phyloP scores from a whole-genome alignment of 2,329 filamentous ascomycete genomes.

The Cladosporium halotolerans region DNA sequence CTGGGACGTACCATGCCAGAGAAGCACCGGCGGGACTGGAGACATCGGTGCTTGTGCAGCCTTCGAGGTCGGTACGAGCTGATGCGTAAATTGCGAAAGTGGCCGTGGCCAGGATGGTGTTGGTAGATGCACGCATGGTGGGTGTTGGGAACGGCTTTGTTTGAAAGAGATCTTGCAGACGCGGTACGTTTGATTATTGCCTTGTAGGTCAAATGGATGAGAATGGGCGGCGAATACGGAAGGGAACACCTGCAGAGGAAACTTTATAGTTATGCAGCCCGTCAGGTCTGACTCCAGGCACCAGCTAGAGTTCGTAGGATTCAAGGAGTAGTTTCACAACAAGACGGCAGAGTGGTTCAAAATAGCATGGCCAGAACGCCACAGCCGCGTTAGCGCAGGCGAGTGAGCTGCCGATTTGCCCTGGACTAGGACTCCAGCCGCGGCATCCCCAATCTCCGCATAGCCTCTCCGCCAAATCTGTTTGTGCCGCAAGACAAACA shows the following conservation, averaged over 20 bases:
- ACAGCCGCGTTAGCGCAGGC: neutral
- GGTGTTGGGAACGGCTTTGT: neutral
- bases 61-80: conserved; percentile 34
- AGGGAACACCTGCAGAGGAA: too few species aligned
- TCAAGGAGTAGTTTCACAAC: neutral
- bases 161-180: neutral
- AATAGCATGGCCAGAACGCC: neutral
- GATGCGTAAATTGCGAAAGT: conserved; percentile 25
- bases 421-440: too few species aligned
- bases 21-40: conserved; percentile 38
- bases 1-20: conserved; percentile 56
- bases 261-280: too few species aligned
- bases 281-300: too few species aligned
- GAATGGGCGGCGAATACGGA: neutral
- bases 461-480: too few species aligned
- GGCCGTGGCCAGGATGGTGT: conserved; percentile 22
- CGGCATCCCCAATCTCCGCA: too few species aligned
- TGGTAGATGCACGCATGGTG: conserved; percentile 22
- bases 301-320: neutral
- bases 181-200: neutral
- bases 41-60: conserved; percentile 40
- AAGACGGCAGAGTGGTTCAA: neutral
- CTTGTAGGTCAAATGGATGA: neutral
- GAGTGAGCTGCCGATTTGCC: too few species aligned
- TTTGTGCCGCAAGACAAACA: too few species aligned